Conservation (phyloP, 306 rosid species). For the Coriaria nepalensis region DNA sequence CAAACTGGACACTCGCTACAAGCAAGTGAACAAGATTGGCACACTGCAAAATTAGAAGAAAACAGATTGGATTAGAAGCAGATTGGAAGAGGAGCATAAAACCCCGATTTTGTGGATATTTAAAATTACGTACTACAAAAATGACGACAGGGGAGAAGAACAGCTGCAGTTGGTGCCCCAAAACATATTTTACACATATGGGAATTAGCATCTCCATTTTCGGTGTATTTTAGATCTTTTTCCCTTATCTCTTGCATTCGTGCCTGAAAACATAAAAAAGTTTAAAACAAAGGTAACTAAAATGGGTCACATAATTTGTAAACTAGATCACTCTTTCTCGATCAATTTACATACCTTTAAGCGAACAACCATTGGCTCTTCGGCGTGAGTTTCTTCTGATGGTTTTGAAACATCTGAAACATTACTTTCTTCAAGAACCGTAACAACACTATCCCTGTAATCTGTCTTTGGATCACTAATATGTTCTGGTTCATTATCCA, state of each 20-base stretch:
- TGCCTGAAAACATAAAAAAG: conserved; percentile 38
- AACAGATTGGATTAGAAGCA: not conserved
- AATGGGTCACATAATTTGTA: not conserved
- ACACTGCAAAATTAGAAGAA: conserved; percentile 30
- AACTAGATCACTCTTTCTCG: not conserved
- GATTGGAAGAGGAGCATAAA: not conserved
- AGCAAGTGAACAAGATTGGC: conserved; percentile 96
- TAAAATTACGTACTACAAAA: conserved; percentile 66
- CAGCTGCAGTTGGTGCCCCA: conserved; percentile 90
- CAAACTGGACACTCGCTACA: conserved; percentile 97
- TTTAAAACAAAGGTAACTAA: not conserved
- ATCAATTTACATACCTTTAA: conserved; percentile 45
- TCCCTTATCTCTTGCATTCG: conserved; percentile 97
- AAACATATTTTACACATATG: conserved; percentile 94
- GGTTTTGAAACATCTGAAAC: conserved; percentile 38
- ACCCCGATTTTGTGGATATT: not conserved
- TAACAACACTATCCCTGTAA: conserved; percentile 18
- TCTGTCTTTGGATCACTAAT: conserved; percentile 24
- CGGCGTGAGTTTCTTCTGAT: conserved; percentile 38
- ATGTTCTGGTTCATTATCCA: conserved; percentile 29
- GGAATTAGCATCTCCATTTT: conserved; percentile 78
- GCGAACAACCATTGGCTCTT: conserved; percentile 85
- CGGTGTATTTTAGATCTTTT: conserved; percentile 64
- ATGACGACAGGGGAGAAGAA: conserved; percentile 95
- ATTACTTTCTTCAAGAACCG: conserved; percentile 29